Conservation (phyloP, 768 basidiomycete species). For the Podaxis sp. region DNA sequence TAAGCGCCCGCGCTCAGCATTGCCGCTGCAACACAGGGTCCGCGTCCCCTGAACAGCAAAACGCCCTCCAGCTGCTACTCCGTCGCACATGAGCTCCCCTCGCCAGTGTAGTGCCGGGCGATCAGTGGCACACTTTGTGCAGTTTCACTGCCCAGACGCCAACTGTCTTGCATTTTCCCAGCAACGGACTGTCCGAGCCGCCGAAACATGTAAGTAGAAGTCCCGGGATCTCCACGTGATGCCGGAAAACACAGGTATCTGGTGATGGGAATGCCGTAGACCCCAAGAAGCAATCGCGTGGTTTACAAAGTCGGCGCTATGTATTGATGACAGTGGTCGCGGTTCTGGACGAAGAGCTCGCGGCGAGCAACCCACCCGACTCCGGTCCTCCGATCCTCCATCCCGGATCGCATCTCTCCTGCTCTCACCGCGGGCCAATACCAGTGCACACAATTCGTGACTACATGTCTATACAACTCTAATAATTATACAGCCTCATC, state of each 20-base stretch:
- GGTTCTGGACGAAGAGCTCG: not conserved
- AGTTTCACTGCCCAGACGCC: not conserved
- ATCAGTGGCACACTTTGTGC: not conserved
- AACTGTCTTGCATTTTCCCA: not conserved
- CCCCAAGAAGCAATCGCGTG: too few relatives aligned
- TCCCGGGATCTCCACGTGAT: not conserved
- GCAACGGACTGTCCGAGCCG: not conserved
- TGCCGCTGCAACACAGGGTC: not conserved
- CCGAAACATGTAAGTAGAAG: not conserved
- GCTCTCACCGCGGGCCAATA: too few relatives aligned
- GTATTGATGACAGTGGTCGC: not conserved
- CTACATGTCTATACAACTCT: slow-evolving; percentile 5
- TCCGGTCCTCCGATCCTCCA: not conserved
- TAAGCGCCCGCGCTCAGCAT: not conserved
- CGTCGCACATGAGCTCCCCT: not conserved
- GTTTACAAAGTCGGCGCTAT: too few relatives aligned
- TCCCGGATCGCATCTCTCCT: not conserved
- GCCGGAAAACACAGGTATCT: not conserved
- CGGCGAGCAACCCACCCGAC: not conserved
- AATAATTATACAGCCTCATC: slow-evolving; percentile 40
- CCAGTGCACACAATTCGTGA: not conserved
- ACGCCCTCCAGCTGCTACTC: not conserved
- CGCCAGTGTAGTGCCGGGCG: not conserved
- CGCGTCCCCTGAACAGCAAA: not conserved
- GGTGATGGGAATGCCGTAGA: not conserved